Conservation (phyloP, 345 rosid genomes). For the Bruguiera parviflora region DNA sequence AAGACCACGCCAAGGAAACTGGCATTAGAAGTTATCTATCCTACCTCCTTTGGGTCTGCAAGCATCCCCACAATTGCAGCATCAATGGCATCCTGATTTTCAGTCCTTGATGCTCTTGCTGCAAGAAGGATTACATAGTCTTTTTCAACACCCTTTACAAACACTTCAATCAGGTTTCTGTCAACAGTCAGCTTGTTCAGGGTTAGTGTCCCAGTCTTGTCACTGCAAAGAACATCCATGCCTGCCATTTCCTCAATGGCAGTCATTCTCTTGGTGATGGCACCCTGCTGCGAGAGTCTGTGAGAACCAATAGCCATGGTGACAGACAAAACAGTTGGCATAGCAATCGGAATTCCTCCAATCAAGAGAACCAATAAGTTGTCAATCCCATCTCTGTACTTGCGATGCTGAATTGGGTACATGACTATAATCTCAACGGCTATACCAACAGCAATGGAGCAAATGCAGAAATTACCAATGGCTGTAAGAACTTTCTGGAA, state of each 20-base stretch:
- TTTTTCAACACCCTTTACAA: slow-evolving; percentile 65
- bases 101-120: slow-evolving; percentile 84
- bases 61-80: slow-evolving; percentile 94
- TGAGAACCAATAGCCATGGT: slow-evolving; percentile 98
- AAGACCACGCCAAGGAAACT: background rate
- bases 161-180: slow-evolving; percentile 66
- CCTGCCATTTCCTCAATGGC: slow-evolving; percentile 97
- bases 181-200: slow-evolving; percentile 82
- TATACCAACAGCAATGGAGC: slow-evolving; percentile 79
- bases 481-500: slow-evolving; percentile 83
- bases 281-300: slow-evolving; percentile 77
- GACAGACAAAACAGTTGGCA: slow-evolving; percentile 91
- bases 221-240: slow-evolving; percentile 94
- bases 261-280: slow-evolving; percentile 95
- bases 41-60: slow-evolving; percentile 92
- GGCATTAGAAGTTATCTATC: background rate
- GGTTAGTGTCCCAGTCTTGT: slow-evolving; percentile 87
- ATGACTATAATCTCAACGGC: slow-evolving; percentile 59
- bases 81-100: slow-evolving; percentile 91
- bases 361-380: slow-evolving; percentile 81
- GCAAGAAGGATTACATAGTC: slow-evolving; percentile 72
- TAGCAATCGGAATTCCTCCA: slow-evolving; percentile 93
- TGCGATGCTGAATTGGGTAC: slow-evolving; percentile 74
- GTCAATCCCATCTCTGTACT: slow-evolving; percentile 78
- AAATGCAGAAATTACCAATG: slow-evolving; percentile 92